Base-by-base conservation (phyloP, 257 asterid genomes). In the Capsicum chinense region DNA sequence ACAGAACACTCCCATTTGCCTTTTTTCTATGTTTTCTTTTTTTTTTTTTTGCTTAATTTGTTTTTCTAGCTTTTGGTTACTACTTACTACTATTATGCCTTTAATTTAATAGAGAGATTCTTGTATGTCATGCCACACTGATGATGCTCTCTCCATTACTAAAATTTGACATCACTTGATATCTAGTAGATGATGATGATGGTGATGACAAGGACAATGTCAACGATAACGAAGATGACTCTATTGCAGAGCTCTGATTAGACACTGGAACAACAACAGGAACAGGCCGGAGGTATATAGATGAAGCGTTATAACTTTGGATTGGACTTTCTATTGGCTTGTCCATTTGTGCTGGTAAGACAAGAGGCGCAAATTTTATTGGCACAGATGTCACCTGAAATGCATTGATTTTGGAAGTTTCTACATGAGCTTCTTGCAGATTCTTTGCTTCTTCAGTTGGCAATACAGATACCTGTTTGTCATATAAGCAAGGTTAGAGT, bases 391-490 rank as follows among this genome's bases (percentile, higher is more conserved):
- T 14, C 81, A 52, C 81, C 63, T 76, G 81, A 76, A 76, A 52
- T 52, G 48, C 26, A 76, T 76, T 76, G 9, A 52, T 62, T 48
- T 83, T 90, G 56, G 92, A 83, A 74, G 81, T 11, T 10, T 83
- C 71, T 14, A 90, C 83, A 9, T 17, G 50, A 69, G 85, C 85
- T 3, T 89, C 91, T 84, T 90, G 89, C 71, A 81, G 89, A 64
- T 59, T 85, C 48, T 86, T 79, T 42, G 86, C 81, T 83, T 93
- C 94, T 69, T 88, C 97, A 58, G 76, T 76, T n/a, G 92, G 89
- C 89, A 90, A 67, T 47, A 89, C 79, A 87, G 94, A 79, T 68
- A 92, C 98, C 99, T 95, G 86, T 83, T 79, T 76, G 82, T 73
- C 83, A 48, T 33, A 33, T 16, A 44, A 35, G 37, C 1, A 78